These are phyloP conservation scores for Borovskyia barvae DNA, from an alignment of 208 protist genomes.

Conservation along the genomic window DNA sequence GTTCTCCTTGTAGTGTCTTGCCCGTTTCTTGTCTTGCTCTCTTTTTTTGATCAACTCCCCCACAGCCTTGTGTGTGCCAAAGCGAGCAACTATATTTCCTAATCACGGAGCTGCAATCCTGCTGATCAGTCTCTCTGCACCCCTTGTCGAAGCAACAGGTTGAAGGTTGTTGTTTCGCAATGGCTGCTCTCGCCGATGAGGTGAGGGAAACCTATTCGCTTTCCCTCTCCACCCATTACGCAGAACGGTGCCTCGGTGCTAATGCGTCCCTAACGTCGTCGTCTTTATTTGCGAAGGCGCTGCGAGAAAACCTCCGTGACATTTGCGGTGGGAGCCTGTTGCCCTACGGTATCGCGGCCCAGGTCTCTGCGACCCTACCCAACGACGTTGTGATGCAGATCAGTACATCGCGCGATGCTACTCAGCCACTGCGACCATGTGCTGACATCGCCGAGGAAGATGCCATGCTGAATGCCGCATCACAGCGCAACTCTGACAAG, in stretches of 20 bases:
- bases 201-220: conserved; percentile 42
- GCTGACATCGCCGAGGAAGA: conserved; percentile 62
- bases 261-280: conserved; percentile 29
- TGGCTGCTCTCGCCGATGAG: conserved; percentile 35
- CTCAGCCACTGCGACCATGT: conserved; percentile 76
- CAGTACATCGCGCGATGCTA: conserved; percentile 67
- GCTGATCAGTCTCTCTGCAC: no score
- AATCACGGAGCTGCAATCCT: no score
- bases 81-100: no score
- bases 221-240: conserved; percentile 58
- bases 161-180: no score
- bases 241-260: conserved; percentile 28
- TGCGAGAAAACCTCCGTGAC: conserved; percentile 65
- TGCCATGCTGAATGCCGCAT: conserved; percentile 29
- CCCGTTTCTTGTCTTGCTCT: background rate
- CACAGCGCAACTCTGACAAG: conserved; percentile 46
- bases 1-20: no score
- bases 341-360: conserved; percentile 52
- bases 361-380: conserved; percentile 36
- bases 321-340: conserved; percentile 48
- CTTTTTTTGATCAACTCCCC: background rate
- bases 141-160: no score
- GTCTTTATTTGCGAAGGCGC: conserved; percentile 46
- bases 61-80: no score
- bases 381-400: conserved; percentile 71